phyloP scores from a whole-genome alignment of 352 stramenopile species.

The Albugo candida region DNA sequence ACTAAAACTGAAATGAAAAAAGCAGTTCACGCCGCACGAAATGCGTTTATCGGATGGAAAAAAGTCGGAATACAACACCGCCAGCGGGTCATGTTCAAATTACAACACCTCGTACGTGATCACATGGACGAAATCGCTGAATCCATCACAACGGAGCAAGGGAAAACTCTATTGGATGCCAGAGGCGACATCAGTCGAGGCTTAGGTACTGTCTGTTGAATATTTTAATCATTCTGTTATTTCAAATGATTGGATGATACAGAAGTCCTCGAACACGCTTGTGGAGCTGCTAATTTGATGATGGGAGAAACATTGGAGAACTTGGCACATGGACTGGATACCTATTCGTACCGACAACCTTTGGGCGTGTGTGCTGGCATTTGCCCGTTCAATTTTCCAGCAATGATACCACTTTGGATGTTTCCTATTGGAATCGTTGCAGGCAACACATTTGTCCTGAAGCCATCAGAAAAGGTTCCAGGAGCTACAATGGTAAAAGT shows the following conservation, averaged over 20 bases:
- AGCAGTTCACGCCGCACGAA: conserved; percentile 49
- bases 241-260: neutral
- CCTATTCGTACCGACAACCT: conserved; percentile 87
- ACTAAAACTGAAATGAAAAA: conserved; percentile 76
- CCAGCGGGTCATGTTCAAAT: conserved; percentile 90
- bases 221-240: neutral
- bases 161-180: conserved; percentile 88
- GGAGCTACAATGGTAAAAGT: conserved; percentile 34
- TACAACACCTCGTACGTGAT: conserved; percentile 93
- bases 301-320: conserved; percentile 92
- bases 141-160: conserved; percentile 89
- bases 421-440: conserved; percentile 74
- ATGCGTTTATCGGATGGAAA: conserved; percentile 86
- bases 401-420: conserved; percentile 94
- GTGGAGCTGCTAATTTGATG: conserved; percentile 64
- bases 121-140: no score
- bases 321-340: conserved; percentile 84
- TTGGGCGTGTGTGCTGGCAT: conserved; percentile 87
- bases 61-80: conserved; percentile 86
- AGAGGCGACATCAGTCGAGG: conserved; percentile 94
- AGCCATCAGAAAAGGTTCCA: conserved; percentile 88
- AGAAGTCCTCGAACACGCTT: conserved; percentile 63
- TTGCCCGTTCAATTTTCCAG: conserved; percentile 91
- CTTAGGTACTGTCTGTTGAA: conserved; percentile 21
- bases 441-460: conserved; percentile 95